Base-by-base conservation (phyloP, 345 rosid species). In the Aquilaria sinensis region DNA sequence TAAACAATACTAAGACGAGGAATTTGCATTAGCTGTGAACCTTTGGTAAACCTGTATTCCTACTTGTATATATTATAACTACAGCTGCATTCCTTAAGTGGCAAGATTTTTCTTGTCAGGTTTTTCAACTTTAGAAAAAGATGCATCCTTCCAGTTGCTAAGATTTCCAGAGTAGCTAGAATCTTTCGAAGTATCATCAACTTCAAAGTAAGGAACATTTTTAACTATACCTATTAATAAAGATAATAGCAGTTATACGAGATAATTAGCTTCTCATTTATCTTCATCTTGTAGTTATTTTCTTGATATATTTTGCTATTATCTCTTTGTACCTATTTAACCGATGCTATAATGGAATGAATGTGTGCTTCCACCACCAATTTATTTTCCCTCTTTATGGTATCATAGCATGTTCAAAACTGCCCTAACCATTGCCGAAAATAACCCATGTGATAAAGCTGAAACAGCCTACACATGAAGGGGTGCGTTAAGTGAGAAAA, bases 21-120 rank as follows among this genome's bases (percentile, higher is more conserved):
- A 16, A 16, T 16, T 16, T 16, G 23, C 23, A 16, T 16, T 16
- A 4, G 32, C 34, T 60, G 52, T 68, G 47, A 73, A 92, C 98
- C 96, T 92, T 92, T 60, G 96, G 96, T 64, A 89, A 70, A 66
- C 98, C 96, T 1, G 95, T 83, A 71, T 96, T 92, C 65, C 98
- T 96, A 67, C 98, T 92, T 41, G 98, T 92, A 70, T 87, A 92
- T 96, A 92, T 87, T 63, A 92, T 75, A 65, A 89, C 88, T 30
- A 92, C 96, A 67, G 79, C 63, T 7, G 73, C 78, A 61, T 89
- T 77, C 76, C 87, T 85, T 16, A 87, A 75, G 64, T 96, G 96
- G 79, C 71, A 64, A 84, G 81, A 50, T 31, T 79, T 65, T 63
- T 62, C 73, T 77, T 54, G 51, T 96, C 98, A 57, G 81, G 75